Evolutionary conservation across 2,329 filamentous ascomycete genomes (phyloP), one percentile per base, ranked within the genome.

Genomic region (Ceratocystis alfenasii): DNA sequence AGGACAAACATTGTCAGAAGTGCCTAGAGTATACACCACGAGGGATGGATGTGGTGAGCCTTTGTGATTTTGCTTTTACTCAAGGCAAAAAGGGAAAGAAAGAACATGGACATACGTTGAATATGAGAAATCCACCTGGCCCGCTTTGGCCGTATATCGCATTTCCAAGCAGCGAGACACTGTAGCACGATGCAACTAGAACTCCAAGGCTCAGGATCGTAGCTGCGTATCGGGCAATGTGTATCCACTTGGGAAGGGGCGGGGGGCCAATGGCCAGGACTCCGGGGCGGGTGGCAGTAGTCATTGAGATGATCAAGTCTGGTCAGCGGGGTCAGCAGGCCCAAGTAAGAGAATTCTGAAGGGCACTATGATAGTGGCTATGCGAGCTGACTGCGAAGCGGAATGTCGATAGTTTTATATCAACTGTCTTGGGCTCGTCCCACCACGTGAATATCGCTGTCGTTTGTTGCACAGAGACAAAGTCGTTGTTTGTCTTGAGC

Each of bases 51-150:
- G 1, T 20, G 64, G 46, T 70, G 28, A 68, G 67, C 62, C 12
- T 1, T 5, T 28, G 22, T 15, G 1, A 53, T 25, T 28, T 25
- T 4, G 1, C 44, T 28, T 1, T 2, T 3, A 5, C 2, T 8
- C 4, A 41, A 46, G 44, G 10, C 17, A 10, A 68, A 66, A 71
- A 68, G 53, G 30, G 30, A 33, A 15, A 4, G 36, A 4, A 41
- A 41, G 68, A 70, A 59, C 70, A 53, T 45, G 65, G 64, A 70
- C 77, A 72, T 70, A 81, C 79, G 45, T 78, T 75, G 66, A 80
- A 81, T 68, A 79, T 76, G 55, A 79, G 72, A 68, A 81, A 78
- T 45, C 75, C 76, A 1, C 74, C 73, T 3, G 76, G 74, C 3
- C 75, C 75, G 3, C 72, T 70, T 60, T 72, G 72, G 66, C 71